phyloP scores from a whole-genome alignment of 306 rosid species.

The Rosa chinensis region DNA sequence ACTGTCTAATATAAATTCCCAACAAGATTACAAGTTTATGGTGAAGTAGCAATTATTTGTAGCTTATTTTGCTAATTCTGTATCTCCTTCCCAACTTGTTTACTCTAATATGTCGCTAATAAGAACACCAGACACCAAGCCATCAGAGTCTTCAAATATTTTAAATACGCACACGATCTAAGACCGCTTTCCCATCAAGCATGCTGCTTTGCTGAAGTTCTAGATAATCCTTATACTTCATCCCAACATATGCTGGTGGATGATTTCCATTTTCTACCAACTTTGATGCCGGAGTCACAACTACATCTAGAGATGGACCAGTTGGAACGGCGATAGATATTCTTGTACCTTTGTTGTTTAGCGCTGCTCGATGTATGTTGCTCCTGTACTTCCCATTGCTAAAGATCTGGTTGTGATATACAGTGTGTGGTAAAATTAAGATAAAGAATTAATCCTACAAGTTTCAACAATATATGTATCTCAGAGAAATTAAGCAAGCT shows the following conservation, averaged over 20 bases:
- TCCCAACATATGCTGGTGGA: conserved; percentile 21
- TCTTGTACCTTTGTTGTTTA: conserved; percentile 23
- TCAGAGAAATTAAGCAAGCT: neutral
- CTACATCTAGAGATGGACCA: conserved; percentile 27
- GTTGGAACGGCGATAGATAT: conserved; percentile 13
- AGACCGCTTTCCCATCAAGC: conserved; percentile 16
- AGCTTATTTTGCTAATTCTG: too few relatives aligned
- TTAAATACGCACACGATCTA: conserved; percentile 30
- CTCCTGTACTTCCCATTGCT: conserved; percentile 38
- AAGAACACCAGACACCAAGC: too few relatives aligned
- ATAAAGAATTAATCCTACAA: neutral
- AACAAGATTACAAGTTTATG: too few relatives aligned
- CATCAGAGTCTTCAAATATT: neutral
- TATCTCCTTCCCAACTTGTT: too few relatives aligned
- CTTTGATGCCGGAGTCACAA: conserved; percentile 28
- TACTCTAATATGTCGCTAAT: too few relatives aligned
- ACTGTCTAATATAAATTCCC: too few relatives aligned
- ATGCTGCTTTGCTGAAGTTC: conserved; percentile 31
- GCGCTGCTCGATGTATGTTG: conserved; percentile 26
- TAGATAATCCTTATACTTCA: conserved; percentile 27
- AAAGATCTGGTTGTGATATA: conserved; percentile 16
- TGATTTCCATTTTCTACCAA: conserved; percentile 10
- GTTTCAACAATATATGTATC: neutral
- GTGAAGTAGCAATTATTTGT: too few relatives aligned
- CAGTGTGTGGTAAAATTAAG: neutral